Percentiles rank a stretch among this genome's conserved stretches.
Evolutionary conservation across 2,329 filamentous ascomycete genomes (phyloP).

Genomic region (Neospermospora avenae): DNA sequence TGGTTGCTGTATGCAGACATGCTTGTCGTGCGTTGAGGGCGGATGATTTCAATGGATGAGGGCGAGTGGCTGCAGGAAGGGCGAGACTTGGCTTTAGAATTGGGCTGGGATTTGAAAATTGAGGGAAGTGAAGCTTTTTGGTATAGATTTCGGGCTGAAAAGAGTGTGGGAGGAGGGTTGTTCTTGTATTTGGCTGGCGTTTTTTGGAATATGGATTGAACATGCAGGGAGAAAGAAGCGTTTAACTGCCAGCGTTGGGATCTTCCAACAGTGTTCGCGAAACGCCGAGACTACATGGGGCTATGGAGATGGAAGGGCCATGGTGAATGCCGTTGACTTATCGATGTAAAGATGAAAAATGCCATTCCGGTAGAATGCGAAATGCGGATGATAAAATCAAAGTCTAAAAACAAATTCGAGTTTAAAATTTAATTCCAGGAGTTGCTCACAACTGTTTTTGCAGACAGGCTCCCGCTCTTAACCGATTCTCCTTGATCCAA

Average conservation of each 20-base stretch:
- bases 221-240: background rate
- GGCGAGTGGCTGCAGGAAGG: conserved; percentile 1
- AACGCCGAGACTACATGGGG: too few relatives aligned
- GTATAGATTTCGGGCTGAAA: background rate
- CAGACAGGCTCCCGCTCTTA: too few relatives aligned
- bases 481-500: too few relatives aligned
- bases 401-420: too few relatives aligned
- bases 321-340: too few relatives aligned
- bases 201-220: background rate
- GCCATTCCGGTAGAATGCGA: too few relatives aligned
- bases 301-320: too few relatives aligned
- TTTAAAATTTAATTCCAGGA: too few relatives aligned
- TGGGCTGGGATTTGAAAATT: background rate
- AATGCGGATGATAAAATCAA: too few relatives aligned
- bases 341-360: too few relatives aligned
- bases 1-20: background rate
- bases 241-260: background rate
- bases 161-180: background rate
- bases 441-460: too few relatives aligned
- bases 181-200: background rate
- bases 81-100: background rate
- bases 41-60: too few relatives aligned
- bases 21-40: conserved; percentile 5
- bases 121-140: background rate
- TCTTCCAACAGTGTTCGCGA: background rate